Percentiles rank a stretch among this genome's conserved stretches.
These are phyloP conservation scores for Diaporthe citri DNA, from an alignment of 2,329 filamentous ascomycete genomes.

Conservation along the genomic window DNA sequence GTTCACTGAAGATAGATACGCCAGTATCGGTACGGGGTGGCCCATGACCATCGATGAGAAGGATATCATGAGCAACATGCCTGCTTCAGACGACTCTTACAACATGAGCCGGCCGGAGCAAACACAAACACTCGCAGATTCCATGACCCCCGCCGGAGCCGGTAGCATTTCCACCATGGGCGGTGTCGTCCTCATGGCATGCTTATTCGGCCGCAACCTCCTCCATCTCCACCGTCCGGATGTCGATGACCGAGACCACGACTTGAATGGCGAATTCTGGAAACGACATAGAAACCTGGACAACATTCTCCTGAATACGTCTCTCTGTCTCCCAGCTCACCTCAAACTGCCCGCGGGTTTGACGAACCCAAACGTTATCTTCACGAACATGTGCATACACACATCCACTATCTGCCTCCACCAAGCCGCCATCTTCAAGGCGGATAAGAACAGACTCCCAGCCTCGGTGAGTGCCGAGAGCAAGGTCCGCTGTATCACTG, in stretches of 20 bases:
- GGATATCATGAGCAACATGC: slow-evolving; percentile 90
- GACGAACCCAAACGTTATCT: slow-evolving; percentile 85
- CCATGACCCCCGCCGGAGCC: slow-evolving; percentile 78
- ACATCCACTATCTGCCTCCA: slow-evolving; percentile 98
- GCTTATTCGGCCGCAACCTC: slow-evolving; percentile 90
- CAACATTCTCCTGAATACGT: slow-evolving; percentile 89
- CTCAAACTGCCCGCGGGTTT: slow-evolving; percentile 84
- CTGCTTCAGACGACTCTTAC: slow-evolving; percentile 86
- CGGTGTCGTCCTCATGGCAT: slow-evolving; percentile 86
- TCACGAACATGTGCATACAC: slow-evolving; percentile 96
- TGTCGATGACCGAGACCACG: slow-evolving; percentile 82
- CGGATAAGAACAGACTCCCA: slow-evolving; percentile 87
- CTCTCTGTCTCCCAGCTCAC: slow-evolving; percentile 82
- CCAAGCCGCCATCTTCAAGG: slow-evolving; percentile 97
- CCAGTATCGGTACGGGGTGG: slow-evolving; percentile 97
- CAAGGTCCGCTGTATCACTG: slow-evolving; percentile 92
- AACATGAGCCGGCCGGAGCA: slow-evolving; percentile 81
- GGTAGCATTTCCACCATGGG: slow-evolving; percentile 82
- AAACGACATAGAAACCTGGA: slow-evolving; percentile 91
- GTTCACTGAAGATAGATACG: slow-evolving; percentile 91
- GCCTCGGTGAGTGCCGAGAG: slow-evolving; percentile 86
- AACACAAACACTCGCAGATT: slow-evolving; percentile 77
- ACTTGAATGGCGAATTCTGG: slow-evolving; percentile 96
- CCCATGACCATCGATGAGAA: slow-evolving; percentile 93
- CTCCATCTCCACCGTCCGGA: slow-evolving; percentile 91